Percentiles rank a stretch among this genome's conserved stretches.
phyloP scores from a whole-genome alignment of 2,329 filamentous ascomycete genomes.

The Amauroascus verrucosus region DNA sequence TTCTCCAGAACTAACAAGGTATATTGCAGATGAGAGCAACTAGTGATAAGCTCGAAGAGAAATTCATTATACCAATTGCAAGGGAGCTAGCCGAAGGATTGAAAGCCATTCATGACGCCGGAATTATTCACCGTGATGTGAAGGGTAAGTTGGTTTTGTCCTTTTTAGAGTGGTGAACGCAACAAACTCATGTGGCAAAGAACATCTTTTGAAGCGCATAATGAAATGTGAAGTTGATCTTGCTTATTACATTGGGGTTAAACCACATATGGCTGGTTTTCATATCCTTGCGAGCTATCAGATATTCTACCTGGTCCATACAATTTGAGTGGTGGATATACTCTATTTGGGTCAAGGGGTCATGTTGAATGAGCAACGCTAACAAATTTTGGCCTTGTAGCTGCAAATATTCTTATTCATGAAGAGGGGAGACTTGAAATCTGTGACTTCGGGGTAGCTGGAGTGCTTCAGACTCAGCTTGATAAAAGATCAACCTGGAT shows the following conservation, averaged over 20 bases:
- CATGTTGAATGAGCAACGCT: slow-evolving; percentile 7
- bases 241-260: no score
- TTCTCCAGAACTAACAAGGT: background rate
- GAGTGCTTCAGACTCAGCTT: slow-evolving; percentile 49
- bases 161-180: background rate
- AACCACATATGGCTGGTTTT: no score
- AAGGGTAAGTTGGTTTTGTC: slow-evolving; percentile 40
- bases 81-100: slow-evolving; percentile 53
- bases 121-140: slow-evolving; percentile 55
- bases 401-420: slow-evolving; percentile 53
- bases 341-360: no score
- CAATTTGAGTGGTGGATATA: background rate
- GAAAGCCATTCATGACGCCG: slow-evolving; percentile 54
- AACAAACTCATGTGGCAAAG: background rate
- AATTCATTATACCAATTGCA: slow-evolving; percentile 54
- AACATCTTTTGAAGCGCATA: background rate
- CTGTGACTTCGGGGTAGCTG: slow-evolving; percentile 57
- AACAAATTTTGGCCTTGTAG: slow-evolving; percentile 23
- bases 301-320: background rate
- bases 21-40: slow-evolving; percentile 38
- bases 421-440: slow-evolving; percentile 54
- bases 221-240: no score
- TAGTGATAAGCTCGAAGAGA: slow-evolving; percentile 45
- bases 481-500: slow-evolving; percentile 56
- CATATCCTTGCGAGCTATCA: no score